These are phyloP conservation scores for Ramularia endophylla DNA, from an alignment of 2,329 filamentous ascomycete genomes.

Conservation along the genomic window DNA sequence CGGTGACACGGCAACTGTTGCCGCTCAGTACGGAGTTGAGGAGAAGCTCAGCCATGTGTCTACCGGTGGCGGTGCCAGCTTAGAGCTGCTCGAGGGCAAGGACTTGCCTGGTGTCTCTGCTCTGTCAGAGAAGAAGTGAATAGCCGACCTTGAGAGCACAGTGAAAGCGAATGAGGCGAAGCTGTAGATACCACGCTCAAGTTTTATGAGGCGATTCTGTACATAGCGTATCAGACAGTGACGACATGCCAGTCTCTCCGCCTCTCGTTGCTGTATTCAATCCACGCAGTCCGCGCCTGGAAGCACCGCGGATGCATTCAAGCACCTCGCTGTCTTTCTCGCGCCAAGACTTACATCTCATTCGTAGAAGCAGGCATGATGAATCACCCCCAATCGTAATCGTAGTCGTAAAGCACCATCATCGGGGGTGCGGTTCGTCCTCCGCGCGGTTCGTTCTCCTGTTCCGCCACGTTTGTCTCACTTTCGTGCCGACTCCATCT, in stretches of 20 bases:
- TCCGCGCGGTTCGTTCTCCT: not conserved
- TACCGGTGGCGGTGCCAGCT: slow-evolving; percentile 88
- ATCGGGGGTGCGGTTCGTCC: too few relatives aligned
- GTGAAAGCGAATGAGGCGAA: slow-evolving; percentile 4
- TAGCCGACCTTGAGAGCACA: slow-evolving; percentile 1
- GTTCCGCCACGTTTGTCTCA: not conserved
- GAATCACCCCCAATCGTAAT: not conserved
- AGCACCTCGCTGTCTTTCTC: too few relatives aligned
- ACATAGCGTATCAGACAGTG: too few relatives aligned
- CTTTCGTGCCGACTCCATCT: slow-evolving; percentile 61
- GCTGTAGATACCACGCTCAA: slow-evolving; percentile 5
- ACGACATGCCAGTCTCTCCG: too few relatives aligned
- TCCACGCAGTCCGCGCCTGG: too few relatives aligned
- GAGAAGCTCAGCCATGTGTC: slow-evolving; percentile 97
- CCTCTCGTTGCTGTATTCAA: too few relatives aligned
- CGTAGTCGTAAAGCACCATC: not conserved
- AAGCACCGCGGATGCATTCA: too few relatives aligned
- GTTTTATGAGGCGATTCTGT: too few relatives aligned
- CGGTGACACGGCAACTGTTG: slow-evolving; percentile 96
- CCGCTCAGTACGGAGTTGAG: slow-evolving; percentile 94
- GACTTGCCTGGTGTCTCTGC: slow-evolving; percentile 89
- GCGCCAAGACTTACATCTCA: too few relatives aligned
- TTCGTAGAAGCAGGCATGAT: not conserved
- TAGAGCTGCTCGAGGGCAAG: slow-evolving; percentile 98
- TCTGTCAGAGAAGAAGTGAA: slow-evolving; percentile 53